These are phyloP conservation scores for Pleurotus cornucopiae DNA, from an alignment of 768 basidiomycete genomes.

Conservation along the genomic window DNA sequence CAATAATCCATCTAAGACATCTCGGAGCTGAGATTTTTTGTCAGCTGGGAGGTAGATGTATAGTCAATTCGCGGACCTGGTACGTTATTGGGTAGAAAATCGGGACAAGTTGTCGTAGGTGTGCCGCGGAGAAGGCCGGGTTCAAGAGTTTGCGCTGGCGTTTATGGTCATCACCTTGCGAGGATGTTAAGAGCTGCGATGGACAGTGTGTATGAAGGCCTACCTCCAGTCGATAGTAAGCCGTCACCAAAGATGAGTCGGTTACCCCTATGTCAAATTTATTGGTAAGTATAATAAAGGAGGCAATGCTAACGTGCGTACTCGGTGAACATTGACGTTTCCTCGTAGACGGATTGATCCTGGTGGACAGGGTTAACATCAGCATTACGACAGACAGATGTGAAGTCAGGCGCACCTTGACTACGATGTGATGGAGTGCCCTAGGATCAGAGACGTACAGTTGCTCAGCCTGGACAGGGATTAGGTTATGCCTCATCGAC, in stretches of 20 bases:
- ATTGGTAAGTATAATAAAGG: neutral
- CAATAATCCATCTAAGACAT: slow-evolving; percentile 18
- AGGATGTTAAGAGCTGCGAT: no score
- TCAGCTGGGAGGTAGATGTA: neutral
- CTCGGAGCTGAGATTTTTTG: slow-evolving; percentile 20
- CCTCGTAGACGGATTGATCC: slow-evolving; percentile 31
- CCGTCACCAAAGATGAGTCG: slow-evolving; percentile 15
- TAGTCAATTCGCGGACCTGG: slow-evolving; percentile 18
- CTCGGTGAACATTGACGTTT: slow-evolving; percentile 20
- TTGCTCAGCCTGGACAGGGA: slow-evolving; percentile 1
- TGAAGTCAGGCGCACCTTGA: slow-evolving; percentile 1
- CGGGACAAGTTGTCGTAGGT: slow-evolving; percentile 35
- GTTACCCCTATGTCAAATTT: slow-evolving; percentile 6
- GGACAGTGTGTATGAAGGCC: neutral
- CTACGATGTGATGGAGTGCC: slow-evolving; percentile 4
- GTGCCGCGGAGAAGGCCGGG: slow-evolving; percentile 36
- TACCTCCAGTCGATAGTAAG: slow-evolving; percentile 14
- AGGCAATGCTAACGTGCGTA: slow-evolving; percentile 10
- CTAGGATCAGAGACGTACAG: slow-evolving; percentile 5
- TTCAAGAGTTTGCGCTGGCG: slow-evolving; percentile 40
- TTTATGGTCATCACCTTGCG: slow-evolving; percentile 34
- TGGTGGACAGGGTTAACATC: slow-evolving; percentile 7
- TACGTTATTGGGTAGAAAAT: slow-evolving; percentile 26
- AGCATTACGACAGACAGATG: neutral
- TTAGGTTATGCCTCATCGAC: neutral